Percentiles rank a stretch among this genome's conserved stretches.
Evolutionary conservation across 305 asterid species (phyloP).

Genomic region (Petunia hybrid): DNA sequence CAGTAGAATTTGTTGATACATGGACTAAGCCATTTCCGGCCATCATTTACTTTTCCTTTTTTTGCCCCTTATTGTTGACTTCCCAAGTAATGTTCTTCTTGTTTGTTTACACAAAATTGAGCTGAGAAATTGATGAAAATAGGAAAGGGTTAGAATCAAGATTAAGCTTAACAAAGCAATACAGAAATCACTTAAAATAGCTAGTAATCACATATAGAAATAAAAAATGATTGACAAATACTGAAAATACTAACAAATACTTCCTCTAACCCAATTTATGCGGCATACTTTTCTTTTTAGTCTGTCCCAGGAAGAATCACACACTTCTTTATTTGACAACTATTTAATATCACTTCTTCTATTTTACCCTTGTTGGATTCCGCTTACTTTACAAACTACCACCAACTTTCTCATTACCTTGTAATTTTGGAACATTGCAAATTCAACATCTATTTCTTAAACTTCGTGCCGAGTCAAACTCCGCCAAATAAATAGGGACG

Average conservation of each 20-base stretch:
- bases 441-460: too few relatives aligned
- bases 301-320: too few relatives aligned
- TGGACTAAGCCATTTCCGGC: conserved; percentile 54
- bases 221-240: background rate
- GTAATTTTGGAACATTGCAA: too few relatives aligned
- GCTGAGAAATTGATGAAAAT: background rate
- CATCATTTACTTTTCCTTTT: conserved; percentile 43
- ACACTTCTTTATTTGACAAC: too few relatives aligned
- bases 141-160: background rate
- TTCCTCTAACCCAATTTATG: too few relatives aligned
- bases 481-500: too few relatives aligned
- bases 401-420: too few relatives aligned
- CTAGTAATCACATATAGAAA: background rate
- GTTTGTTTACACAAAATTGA: background rate
- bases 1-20: conserved; percentile 53
- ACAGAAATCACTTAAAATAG: background rate
- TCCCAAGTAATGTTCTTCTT: conserved; percentile 4
- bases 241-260: background rate
- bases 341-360: too few relatives aligned
- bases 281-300: too few relatives aligned
- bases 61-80: background rate
- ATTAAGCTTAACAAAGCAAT: background rate
- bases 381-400: too few relatives aligned
- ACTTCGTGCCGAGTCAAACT: too few relatives aligned
- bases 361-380: too few relatives aligned